These are phyloP conservation scores for sorghum (Sorghum bicolor) DNA, from an alignment of 176 grass and related monocot species.

Conservation along the genomic window DNA sequence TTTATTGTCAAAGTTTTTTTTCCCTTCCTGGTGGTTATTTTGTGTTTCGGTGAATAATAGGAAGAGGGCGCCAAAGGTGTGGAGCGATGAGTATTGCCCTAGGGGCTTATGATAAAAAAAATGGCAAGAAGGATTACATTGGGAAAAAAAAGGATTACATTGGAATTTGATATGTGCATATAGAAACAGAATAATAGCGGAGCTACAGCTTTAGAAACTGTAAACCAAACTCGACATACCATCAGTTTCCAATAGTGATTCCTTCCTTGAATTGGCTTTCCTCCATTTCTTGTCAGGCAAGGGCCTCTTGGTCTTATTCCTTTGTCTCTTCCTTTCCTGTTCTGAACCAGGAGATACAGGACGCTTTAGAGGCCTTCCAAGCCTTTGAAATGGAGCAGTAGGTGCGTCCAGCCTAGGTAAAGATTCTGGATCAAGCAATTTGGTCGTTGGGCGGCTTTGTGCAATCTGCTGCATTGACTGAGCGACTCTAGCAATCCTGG, in stretches of 20 bases:
- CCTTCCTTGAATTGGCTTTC: constrained; percentile 45
- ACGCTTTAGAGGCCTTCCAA: constrained; percentile 56
- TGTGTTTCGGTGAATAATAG: not conserved
- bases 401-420: constrained; percentile 79
- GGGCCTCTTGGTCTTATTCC: constrained; percentile 55
- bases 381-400: constrained; percentile 77
- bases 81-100: not conserved
- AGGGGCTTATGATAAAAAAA: not conserved
- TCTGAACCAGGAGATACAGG: constrained; percentile 43
- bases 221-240: constrained; percentile 23
- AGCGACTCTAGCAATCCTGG: constrained; percentile 67
- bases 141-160: constrained; percentile 1
- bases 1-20: not conserved
- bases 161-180: not conserved
- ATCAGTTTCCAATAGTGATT: constrained; percentile 23
- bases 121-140: constrained; percentile 1
- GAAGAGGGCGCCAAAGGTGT: not conserved
- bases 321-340: constrained; percentile 49
- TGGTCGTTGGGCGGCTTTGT: constrained; percentile 60
- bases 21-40: not conserved
- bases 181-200: constrained; percentile 23
- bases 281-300: constrained; percentile 88
- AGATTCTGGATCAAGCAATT: constrained; percentile 71
- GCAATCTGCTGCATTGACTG: constrained; percentile 58
- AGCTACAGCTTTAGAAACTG: not conserved